Evolutionary conservation across 2,329 filamentous ascomycete genomes (phyloP).

Genomic region (Ophiostoma angusticollis): DNA sequence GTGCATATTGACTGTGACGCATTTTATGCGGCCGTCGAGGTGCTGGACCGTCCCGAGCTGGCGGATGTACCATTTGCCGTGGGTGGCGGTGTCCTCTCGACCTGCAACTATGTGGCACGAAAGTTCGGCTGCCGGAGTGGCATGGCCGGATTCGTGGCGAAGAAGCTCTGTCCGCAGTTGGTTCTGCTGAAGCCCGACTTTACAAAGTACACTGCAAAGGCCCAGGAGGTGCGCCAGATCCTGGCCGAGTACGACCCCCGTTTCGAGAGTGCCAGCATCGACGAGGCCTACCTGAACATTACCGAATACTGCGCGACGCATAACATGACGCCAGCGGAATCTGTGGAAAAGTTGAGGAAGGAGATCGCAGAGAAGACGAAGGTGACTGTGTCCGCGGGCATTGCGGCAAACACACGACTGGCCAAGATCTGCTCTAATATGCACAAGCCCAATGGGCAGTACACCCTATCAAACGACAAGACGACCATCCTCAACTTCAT

Average conservation of each 20-base stretch:
- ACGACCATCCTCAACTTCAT: slow-evolving; percentile 74
- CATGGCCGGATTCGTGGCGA: slow-evolving; percentile 93
- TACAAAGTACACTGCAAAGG: slow-evolving; percentile 82
- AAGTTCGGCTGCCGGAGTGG: slow-evolving; percentile 85
- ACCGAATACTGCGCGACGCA: slow-evolving; percentile 70
- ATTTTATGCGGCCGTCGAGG: slow-evolving; percentile 92
- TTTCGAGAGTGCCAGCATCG: slow-evolving; percentile 88
- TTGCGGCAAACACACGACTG: slow-evolving; percentile 82
- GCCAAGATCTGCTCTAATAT: slow-evolving; percentile 93
- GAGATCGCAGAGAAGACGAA: slow-evolving; percentile 65
- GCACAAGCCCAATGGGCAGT: slow-evolving; percentile 96
- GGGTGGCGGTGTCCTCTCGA: slow-evolving; percentile 53
- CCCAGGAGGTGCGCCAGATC: slow-evolving; percentile 71
- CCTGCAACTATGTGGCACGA: slow-evolving; percentile 76
- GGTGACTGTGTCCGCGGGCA: slow-evolving; percentile 86
- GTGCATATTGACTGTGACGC: slow-evolving; percentile 96
- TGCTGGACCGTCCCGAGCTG: slow-evolving; percentile 69
- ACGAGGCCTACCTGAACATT: slow-evolving; percentile 93
- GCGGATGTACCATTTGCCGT: slow-evolving; percentile 84
- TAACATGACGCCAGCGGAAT: slow-evolving; percentile 55
- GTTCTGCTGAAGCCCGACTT: slow-evolving; percentile 77
- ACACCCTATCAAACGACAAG: slow-evolving; percentile 58
- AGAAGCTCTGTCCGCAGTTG: slow-evolving; percentile 80
- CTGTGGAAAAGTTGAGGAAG: slow-evolving; percentile 61
- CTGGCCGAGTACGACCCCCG: slow-evolving; percentile 77